Percentiles rank a stretch among this genome's conserved stretches.
phyloP scores from a whole-genome alignment of 2,329 filamentous ascomycete genomes.

The Phoma herbarum region DNA sequence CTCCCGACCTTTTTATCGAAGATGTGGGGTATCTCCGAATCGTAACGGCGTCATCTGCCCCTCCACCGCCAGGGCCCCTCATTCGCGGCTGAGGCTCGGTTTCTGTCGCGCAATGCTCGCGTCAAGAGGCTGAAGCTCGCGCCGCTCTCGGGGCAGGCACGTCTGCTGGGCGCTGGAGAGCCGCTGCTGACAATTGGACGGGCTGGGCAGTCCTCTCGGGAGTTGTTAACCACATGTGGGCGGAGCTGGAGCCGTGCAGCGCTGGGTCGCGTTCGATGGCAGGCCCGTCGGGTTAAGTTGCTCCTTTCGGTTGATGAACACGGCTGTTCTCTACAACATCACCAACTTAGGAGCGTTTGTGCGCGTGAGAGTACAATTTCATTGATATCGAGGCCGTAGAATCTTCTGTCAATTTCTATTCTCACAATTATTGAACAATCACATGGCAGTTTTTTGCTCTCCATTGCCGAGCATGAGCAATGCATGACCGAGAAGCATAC shows the following conservation, averaged over 20 bases:
- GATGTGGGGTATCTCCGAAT: slow-evolving; percentile 31
- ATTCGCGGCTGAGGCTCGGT: slow-evolving; percentile 34
- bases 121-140: slow-evolving; percentile 39
- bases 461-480: not conserved
- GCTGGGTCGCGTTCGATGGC: slow-evolving; percentile 13
- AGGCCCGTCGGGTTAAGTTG: slow-evolving; percentile 28
- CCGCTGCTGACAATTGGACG: slow-evolving; percentile 24
- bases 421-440: not conserved
- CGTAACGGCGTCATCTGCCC: slow-evolving; percentile 33
- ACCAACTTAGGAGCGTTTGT: slow-evolving; percentile 4
- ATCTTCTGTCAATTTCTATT: slow-evolving; percentile 1
- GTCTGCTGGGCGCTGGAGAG: slow-evolving; percentile 9
- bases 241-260: slow-evolving; percentile 15
- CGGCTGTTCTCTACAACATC: slow-evolving; percentile 12
- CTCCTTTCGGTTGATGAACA: slow-evolving; percentile 27
- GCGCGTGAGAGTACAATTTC: not conserved
- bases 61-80: slow-evolving; percentile 35
- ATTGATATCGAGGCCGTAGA: not conserved
- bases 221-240: slow-evolving; percentile 34
- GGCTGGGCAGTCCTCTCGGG: slow-evolving; percentile 17
- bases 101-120: slow-evolving; percentile 34
- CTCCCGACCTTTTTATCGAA: slow-evolving; percentile 35
- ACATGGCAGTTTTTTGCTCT: not conserved
- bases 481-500: slow-evolving; percentile 4
- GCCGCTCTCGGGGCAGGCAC: slow-evolving; percentile 18